These are phyloP conservation scores for Cicer arietinum DNA, from an alignment of 306 rosid genomes.

Conservation along the genomic window DNA sequence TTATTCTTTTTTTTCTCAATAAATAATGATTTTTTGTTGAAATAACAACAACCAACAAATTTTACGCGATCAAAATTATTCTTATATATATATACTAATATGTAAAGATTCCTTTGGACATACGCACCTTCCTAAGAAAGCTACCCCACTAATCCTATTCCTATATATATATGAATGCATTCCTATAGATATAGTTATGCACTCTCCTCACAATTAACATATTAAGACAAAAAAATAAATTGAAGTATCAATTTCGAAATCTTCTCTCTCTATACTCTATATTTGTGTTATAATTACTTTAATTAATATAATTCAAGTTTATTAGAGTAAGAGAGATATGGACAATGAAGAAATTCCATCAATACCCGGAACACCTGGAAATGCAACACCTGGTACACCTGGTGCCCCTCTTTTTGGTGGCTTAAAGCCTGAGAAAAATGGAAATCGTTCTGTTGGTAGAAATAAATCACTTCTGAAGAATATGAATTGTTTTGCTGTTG, in stretches of 20 bases:
- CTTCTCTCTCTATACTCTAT: not conserved
- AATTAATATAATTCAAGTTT: not conserved
- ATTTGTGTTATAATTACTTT: not conserved
- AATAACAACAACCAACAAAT: too few relatives aligned
- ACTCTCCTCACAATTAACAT: conserved; percentile 38
- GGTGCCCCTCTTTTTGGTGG: conserved; percentile 82
- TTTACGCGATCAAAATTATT: too few relatives aligned
- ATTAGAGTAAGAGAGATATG: conserved; percentile 45
- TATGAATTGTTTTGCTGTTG: conserved; percentile 64
- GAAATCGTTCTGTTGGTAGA: conserved; percentile 40
- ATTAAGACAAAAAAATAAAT: conserved; percentile 30
- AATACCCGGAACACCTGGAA: conserved; percentile 64
- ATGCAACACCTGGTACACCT: conserved; percentile 81
- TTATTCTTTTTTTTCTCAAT: too few relatives aligned
- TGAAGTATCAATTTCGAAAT: conserved; percentile 32
- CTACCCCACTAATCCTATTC: not conserved
- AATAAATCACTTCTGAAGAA: conserved; percentile 65
- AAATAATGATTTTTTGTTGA: too few relatives aligned
- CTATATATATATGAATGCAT: conserved; percentile 44
- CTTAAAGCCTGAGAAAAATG: conserved; percentile 49
- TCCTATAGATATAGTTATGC: not conserved
- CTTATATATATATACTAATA: too few relatives aligned
- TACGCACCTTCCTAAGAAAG: not conserved
- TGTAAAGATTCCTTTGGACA: not conserved
- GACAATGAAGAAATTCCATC: conserved; percentile 58